Percentiles rank a stretch among this genome's conserved stretches.
These are phyloP conservation scores for Zymoseptoria tritici DNA, from an alignment of 2,329 filamentous ascomycete genomes.

Conservation along the genomic window DNA sequence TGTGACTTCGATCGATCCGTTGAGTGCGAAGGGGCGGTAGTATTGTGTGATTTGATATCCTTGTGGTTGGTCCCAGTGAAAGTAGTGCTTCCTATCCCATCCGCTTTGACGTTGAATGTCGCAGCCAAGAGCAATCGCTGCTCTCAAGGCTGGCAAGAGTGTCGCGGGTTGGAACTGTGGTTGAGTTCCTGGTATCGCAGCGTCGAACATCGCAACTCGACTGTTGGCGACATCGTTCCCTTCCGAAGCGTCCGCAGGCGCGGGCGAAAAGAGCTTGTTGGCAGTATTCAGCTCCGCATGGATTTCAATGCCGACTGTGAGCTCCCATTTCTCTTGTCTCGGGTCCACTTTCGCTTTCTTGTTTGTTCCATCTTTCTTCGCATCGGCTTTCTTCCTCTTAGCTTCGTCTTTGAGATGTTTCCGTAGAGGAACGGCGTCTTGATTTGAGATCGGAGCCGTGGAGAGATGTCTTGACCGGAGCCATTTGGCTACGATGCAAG, in stretches of 20 bases:
- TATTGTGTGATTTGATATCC: slow-evolving; percentile 98
- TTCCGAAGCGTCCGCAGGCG: slow-evolving; percentile 29
- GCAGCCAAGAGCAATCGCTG: slow-evolving; percentile 77
- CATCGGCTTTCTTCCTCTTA: slow-evolving; percentile 22
- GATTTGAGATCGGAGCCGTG: slow-evolving; percentile 10
- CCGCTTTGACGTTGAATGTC: slow-evolving; percentile 66
- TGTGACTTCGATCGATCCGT: slow-evolving; percentile 65
- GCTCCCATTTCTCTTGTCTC: slow-evolving; percentile 62
- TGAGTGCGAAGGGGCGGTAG: slow-evolving; percentile 62
- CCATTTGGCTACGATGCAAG: slow-evolving; percentile 15
- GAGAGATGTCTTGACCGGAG: neutral
- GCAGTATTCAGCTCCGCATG: slow-evolving; percentile 90
- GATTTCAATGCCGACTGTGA: slow-evolving; percentile 94
- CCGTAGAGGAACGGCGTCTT: slow-evolving; percentile 29
- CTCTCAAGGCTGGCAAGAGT: slow-evolving; percentile 80
- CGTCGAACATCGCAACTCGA: slow-evolving; percentile 83
- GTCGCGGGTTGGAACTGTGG: slow-evolving; percentile 76
- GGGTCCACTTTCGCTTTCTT: slow-evolving; percentile 14
- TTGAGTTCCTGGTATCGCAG: slow-evolving; percentile 81
- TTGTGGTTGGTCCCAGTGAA: slow-evolving; percentile 94
- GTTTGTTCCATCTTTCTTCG: slow-evolving; percentile 1
- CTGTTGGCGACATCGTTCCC: slow-evolving; percentile 56
- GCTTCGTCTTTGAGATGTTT: slow-evolving; percentile 38
- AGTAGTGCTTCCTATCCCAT: slow-evolving; percentile 97
- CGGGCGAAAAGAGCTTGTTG: slow-evolving; percentile 78